Evolutionary conservation across 441 rosid species (phyloP).

Genomic region (Pelargonium cotyledonis): DNA sequence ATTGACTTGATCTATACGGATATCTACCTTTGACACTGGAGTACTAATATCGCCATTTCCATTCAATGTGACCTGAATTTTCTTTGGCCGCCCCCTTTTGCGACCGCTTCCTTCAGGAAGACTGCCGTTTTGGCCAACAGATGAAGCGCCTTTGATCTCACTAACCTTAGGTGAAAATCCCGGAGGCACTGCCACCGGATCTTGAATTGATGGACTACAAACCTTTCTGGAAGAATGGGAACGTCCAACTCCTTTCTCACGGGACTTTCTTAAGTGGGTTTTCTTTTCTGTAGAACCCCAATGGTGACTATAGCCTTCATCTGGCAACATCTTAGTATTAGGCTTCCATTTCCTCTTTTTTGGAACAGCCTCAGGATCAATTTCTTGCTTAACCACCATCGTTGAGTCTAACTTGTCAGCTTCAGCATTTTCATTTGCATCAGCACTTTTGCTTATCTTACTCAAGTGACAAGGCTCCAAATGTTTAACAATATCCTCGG

Average conservation of each 20-base stretch:
- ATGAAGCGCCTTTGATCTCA: constrained; percentile 28
- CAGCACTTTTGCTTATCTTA: constrained; percentile 17
- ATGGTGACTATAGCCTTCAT: constrained; percentile 57
- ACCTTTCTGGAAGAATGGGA: constrained; percentile 29
- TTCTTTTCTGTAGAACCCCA: constrained; percentile 36
- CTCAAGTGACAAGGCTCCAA: constrained; percentile 18
- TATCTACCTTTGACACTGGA: constrained; percentile 21
- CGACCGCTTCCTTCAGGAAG: constrained; percentile 23
- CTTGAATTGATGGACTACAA: constrained; percentile 17
- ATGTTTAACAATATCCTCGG: constrained; percentile 21
- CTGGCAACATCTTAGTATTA: constrained; percentile 60
- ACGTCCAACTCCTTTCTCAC: constrained; percentile 22
- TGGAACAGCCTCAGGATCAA: constrained; percentile 28
- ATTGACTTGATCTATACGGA: constrained; percentile 15
- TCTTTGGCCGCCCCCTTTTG: constrained; percentile 33
- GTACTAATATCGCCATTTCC: constrained; percentile 22
- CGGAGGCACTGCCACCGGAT: constrained; percentile 14
- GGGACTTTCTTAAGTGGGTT: constrained; percentile 27
- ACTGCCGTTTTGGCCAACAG: constrained; percentile 24
- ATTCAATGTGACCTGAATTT: constrained; percentile 18
- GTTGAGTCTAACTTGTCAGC: constrained; percentile 22
- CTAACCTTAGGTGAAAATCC: constrained; percentile 21
- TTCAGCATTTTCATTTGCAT: constrained; percentile 18
- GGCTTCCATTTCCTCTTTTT: constrained; percentile 61
- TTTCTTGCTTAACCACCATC: constrained; percentile 22